Base-by-base conservation (phyloP, 805 yeast species). In the Teunomyces lycoperdinae region DNA sequence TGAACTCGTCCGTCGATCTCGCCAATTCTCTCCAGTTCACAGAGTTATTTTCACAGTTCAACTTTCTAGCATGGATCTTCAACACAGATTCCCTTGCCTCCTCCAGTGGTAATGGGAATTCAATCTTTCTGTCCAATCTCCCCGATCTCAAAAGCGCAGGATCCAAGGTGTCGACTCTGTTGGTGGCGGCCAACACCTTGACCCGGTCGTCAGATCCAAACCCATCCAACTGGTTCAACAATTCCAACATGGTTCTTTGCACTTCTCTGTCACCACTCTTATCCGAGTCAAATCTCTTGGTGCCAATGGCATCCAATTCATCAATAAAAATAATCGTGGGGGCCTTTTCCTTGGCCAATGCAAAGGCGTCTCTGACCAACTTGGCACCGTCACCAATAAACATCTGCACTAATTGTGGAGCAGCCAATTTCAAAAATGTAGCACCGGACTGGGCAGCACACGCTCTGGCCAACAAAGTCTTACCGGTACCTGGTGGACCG, bases 101-200 rank as follows among this genome's bases (percentile, higher is more conserved):
- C 68, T 94, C 99, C 14, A 94, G 82, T 11, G 99, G 99, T 58
- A 94, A 78, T 46, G 99, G 99, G 71, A 94, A 94, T 73, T 94
- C 99, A 60, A 94, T 95, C 70, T 95, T 95, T 69, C 99, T 83
- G 70, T 94, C 99, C 67, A 94, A 79, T 74, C 99, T 87, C 57
- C 99, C 99, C 14, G 99, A 97, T 74, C 99, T 87, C 68, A 94
- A 81, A 58, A 94, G 77, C 9, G 99, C 99, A 4, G 99, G 99
- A 71, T 94, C 99, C 58, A 94, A 80, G 2, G 99, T 94, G 66
- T 94, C 99, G n/a, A 97, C 96, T 76, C 99, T 85, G 68, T 94
- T 94, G 2, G 99, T 94, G 36, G 99, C 99, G 10, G 98, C 98
- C 55, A 94, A 78, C 39, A 94, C 98, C 70, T 94, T 94, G 48